Percentiles rank a stretch among this genome's conserved stretches.
Evolutionary conservation across 2,329 filamentous ascomycete genomes (phyloP).

Genomic region (Hypoxylon sp.): DNA sequence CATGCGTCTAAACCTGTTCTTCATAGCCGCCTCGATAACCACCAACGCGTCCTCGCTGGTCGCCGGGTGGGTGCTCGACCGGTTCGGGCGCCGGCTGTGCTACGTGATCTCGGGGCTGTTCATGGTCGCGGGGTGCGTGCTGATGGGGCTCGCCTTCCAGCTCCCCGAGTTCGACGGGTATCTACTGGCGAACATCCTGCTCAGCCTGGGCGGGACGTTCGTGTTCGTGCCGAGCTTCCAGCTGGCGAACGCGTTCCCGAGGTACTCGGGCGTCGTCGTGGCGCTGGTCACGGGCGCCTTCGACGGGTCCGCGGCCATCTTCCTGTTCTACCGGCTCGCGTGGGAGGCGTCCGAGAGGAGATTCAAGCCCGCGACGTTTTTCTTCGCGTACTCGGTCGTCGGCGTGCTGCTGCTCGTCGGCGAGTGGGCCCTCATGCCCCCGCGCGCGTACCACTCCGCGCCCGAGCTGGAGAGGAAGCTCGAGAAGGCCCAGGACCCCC

Average conservation of each 20-base stretch:
- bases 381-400: constrained; percentile 51
- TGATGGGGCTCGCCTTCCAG: constrained; percentile 66
- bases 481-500: constrained; percentile 48
- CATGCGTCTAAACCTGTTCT: constrained; percentile 71
- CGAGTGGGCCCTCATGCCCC: constrained; percentile 53
- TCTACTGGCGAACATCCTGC: constrained; percentile 65
- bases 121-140: constrained; percentile 64
- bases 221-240: constrained; percentile 72
- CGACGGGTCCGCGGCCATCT: constrained; percentile 69
- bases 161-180: constrained; percentile 67
- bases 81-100: constrained; percentile 70
- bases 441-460: constrained; percentile 50
- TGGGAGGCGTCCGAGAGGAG: constrained; percentile 56
- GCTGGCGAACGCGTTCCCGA: constrained; percentile 70
- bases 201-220: constrained; percentile 69
- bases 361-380: constrained; percentile 52
- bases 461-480: constrained; percentile 53
- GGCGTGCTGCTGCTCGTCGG: constrained; percentile 49
- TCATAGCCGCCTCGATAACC: constrained; percentile 72
- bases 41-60: constrained; percentile 73
- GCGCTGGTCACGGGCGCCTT: constrained; percentile 70
- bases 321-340: constrained; percentile 65
- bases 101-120: constrained; percentile 68
- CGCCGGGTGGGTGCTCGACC: constrained; percentile 72
- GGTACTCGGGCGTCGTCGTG: constrained; percentile 66